Conservation (phyloP, 169 alveolate species). For the Eimeria falciformis region DNA sequence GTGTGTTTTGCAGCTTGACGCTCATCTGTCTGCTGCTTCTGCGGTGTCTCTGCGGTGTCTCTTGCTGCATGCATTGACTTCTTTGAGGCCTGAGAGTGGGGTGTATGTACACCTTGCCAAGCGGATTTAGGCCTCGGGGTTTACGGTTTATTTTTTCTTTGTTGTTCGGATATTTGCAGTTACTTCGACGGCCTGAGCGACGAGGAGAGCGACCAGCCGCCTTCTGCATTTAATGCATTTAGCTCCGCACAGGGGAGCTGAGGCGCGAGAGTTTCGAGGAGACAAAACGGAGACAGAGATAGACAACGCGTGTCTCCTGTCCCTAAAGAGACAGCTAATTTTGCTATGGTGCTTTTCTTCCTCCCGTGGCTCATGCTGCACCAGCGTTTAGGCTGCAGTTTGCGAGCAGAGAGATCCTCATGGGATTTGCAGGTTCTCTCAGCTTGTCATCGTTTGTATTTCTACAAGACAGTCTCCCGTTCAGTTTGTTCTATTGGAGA, state of each 20-base stretch:
- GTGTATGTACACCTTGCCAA: neutral
- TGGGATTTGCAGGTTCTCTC: too few species aligned
- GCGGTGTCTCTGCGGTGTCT: neutral
- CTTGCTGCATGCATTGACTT: neutral
- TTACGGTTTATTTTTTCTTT: neutral
- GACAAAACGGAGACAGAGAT: too few species aligned
- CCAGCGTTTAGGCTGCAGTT: too few species aligned
- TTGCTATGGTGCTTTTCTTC: too few species aligned
- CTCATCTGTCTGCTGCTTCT: neutral
- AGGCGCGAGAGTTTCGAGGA: too few species aligned
- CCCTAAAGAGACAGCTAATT: too few species aligned
- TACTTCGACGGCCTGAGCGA: neutral
- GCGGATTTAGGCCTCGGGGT: neutral
- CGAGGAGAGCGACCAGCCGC: neutral
- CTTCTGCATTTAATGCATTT: neutral
- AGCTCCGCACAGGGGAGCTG: neutral
- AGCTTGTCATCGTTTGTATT: too few species aligned
- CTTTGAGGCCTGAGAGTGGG: neutral
- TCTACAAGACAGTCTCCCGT: too few species aligned
- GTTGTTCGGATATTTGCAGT: neutral
- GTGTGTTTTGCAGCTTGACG: neutral
- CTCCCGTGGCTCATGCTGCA: too few species aligned
- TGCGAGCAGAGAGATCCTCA: too few species aligned
- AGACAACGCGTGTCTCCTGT: too few species aligned
- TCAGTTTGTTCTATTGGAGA: too few species aligned